phyloP scores from a whole-genome alignment of 441 rosid species.

The Adansonia grandidieri region DNA sequence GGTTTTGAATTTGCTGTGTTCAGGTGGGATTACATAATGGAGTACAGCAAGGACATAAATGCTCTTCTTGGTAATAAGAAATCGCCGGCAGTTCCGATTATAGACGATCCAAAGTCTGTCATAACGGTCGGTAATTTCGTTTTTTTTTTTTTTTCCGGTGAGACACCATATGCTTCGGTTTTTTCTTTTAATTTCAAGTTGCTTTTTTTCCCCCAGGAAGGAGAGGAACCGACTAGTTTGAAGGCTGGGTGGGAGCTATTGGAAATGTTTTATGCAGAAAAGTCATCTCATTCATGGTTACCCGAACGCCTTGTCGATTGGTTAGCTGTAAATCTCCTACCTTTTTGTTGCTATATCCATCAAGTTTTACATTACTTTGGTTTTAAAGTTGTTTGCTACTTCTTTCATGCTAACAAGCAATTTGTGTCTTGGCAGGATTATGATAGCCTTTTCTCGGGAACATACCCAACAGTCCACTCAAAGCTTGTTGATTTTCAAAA shows the following conservation, averaged over 20 bases:
- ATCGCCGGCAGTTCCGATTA: conserved; percentile 37
- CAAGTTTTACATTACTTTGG: neutral
- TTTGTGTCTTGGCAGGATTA: conserved; percentile 62
- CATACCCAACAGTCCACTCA: conserved; percentile 65
- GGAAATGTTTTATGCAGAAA: conserved; percentile 86
- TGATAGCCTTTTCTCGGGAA: conserved; percentile 65
- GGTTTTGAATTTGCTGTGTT: neutral
- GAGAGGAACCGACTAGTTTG: no score
- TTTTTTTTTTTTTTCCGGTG: neutral
- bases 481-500: conserved; percentile 79
- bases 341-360: conserved; percentile 17
- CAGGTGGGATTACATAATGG: conserved; percentile 94
- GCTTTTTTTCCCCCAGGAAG: no score
- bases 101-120: conserved; percentile 69
- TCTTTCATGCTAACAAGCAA: neutral
- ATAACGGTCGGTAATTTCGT: conserved; percentile 67
- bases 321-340: conserved; percentile 76
- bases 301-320: conserved; percentile 87
- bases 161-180: neutral
- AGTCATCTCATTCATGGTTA: conserved; percentile 71
- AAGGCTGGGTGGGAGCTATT: conserved; percentile 26
- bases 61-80: conserved; percentile 61
- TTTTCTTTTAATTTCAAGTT: neutral
- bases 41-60: conserved; percentile 80
- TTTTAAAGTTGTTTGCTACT: conserved; percentile 21